Conservation (phyloP, 306 rosid species). For the Styphnolobium japonicum region DNA sequence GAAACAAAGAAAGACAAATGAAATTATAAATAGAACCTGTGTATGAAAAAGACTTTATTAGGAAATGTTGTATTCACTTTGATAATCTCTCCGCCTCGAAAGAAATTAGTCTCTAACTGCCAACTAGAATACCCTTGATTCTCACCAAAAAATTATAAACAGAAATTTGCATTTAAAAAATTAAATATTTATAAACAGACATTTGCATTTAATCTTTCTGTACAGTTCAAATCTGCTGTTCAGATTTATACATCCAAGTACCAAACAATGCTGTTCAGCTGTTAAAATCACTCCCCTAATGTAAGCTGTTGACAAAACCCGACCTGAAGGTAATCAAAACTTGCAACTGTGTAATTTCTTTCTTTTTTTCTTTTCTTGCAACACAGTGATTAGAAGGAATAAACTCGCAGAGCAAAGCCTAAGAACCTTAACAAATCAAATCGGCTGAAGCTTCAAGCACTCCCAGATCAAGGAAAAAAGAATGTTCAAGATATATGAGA, state of each 20-base stretch:
- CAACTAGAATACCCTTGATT: too few species aligned
- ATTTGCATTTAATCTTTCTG: conserved; percentile 28
- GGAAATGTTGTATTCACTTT: too few species aligned
- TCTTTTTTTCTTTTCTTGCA: too few species aligned
- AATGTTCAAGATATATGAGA: not conserved
- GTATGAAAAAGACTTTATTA: too few species aligned
- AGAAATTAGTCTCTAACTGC: too few species aligned
- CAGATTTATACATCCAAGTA: conserved; percentile 16
- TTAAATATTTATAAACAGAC: not conserved
- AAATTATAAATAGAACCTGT: not conserved
- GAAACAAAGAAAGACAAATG: not conserved
- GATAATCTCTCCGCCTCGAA: too few species aligned
- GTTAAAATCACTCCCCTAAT: conserved; percentile 18
- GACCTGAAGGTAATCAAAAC: conserved; percentile 13
- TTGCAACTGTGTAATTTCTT: conserved; percentile 25
- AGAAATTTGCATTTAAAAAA: not conserved
- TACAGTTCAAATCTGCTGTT: conserved; percentile 35
- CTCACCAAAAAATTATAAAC: not conserved
- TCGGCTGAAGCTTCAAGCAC: conserved; percentile 10
- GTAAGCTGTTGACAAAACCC: conserved; percentile 14
- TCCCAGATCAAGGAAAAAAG: conserved; percentile 28
- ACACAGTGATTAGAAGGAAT: not conserved
- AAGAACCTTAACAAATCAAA: conserved; percentile 30
- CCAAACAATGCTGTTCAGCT: conserved; percentile 1
- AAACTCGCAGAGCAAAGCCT: conserved; percentile 8